phyloP scores from a whole-genome alignment of 2,329 filamentous ascomycete species.

The Erysiphe neolycopersici region DNA sequence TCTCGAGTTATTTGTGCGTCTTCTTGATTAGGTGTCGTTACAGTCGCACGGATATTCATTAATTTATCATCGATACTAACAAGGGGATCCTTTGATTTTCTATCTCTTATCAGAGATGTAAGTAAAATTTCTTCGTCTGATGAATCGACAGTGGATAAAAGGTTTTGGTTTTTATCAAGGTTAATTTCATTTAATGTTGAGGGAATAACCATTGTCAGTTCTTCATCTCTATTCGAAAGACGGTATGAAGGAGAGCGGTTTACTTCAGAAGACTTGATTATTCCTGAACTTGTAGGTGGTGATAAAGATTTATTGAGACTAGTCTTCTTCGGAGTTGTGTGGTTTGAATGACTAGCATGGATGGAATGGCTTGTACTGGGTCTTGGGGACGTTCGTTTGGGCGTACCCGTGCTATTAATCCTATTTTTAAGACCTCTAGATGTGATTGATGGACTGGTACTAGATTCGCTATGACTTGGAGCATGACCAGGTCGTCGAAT shows the following conservation, averaged over 20 bases:
- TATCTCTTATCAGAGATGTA: slow-evolving; percentile 10
- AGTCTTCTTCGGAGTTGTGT: slow-evolving; percentile 19
- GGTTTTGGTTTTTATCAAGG: slow-evolving; percentile 8
- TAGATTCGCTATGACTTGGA: slow-evolving; percentile 10
- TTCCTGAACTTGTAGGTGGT: slow-evolving; percentile 3
- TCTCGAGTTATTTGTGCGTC: no score
- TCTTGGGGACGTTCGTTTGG: slow-evolving; percentile 10
- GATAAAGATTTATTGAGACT: slow-evolving; percentile 5
- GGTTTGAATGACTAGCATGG: slow-evolving; percentile 10
- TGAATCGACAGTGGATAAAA: slow-evolving; percentile 16
- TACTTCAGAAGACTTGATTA: no score
- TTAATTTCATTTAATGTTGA: slow-evolving; percentile 10
- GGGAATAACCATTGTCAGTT: no score
- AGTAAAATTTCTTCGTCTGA: slow-evolving; percentile 15
- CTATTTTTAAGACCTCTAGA: slow-evolving; percentile 18
- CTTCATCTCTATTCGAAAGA: no score
- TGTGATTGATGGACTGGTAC: slow-evolving; percentile 11
- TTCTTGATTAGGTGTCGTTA: no score
- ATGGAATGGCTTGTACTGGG: slow-evolving; percentile 14
- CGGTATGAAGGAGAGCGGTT: no score
- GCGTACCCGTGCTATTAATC: slow-evolving; percentile 19
- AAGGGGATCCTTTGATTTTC: slow-evolving; percentile 38
- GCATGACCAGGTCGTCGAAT: slow-evolving; percentile 18
- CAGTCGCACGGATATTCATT: no score
- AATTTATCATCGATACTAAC: slow-evolving; percentile 18